Percentiles rank a stretch among this genome's conserved stretches.
Conservation (phyloP, 176 grass and related monocot genomes). For the Hordeum marinum region DNA sequence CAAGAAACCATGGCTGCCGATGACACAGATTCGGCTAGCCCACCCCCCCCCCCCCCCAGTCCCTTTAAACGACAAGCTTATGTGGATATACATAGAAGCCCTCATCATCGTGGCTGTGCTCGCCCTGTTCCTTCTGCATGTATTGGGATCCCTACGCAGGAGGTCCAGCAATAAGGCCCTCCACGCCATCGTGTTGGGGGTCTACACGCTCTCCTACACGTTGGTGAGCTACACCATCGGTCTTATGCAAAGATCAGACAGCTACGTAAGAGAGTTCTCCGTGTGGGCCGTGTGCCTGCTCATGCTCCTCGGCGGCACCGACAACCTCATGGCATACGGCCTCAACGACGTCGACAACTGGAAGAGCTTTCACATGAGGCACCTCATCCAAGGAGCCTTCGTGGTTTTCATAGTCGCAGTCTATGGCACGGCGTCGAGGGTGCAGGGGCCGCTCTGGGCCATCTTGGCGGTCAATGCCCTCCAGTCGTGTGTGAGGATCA, state of each 20-base stretch:
- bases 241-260: fast-evolving
- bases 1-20: too few species aligned
- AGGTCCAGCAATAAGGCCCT: background rate
- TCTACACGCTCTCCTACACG: background rate
- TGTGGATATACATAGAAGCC: too few species aligned
- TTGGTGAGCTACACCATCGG: background rate
- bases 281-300: slow-evolving; percentile 16
- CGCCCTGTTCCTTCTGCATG: too few species aligned
- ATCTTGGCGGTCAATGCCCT: background rate
- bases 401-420: background rate
- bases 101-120: background rate
- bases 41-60: too few species aligned
- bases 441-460: too few species aligned
- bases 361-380: background rate
- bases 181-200: background rate
- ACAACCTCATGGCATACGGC: background rate
- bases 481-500: background rate
- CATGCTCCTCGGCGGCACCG: background rate
- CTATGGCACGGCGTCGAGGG: too few species aligned
- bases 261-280: background rate
- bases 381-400: background rate
- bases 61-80: too few species aligned
- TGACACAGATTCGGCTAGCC: too few species aligned
- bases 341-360: background rate
- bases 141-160: too few species aligned